Evolutionary conservation across 163 green algal species (phyloP).

Genomic region (Chlamydomonas reinhardtii): DNA sequence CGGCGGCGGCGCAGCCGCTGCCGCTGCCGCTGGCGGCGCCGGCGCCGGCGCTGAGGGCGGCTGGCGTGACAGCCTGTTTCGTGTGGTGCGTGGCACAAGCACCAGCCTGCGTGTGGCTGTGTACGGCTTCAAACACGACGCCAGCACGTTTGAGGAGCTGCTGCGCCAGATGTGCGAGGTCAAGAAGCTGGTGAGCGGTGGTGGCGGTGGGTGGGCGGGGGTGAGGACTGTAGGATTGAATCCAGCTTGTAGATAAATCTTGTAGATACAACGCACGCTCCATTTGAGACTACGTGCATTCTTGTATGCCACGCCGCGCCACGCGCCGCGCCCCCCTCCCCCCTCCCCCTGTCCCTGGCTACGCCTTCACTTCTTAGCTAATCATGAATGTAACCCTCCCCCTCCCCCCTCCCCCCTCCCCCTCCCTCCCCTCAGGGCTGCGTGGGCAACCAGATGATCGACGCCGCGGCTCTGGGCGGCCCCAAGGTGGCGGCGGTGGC

Average conservation of each 20-base stretch:
- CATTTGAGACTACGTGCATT: no score
- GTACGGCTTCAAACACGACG: slow-evolving; percentile 94
- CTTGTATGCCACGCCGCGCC: no score
- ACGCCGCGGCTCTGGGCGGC: slow-evolving; percentile 77
- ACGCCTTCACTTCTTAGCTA: no score
- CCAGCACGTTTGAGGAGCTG: slow-evolving; percentile 86
- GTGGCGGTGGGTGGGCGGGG: no score
- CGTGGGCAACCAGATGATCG: slow-evolving; percentile 75
- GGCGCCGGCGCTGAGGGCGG: not conserved
- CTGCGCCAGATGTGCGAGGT: slow-evolving; percentile 84
- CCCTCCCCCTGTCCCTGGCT: no score
- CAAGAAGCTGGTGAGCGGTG: slow-evolving; percentile 58
- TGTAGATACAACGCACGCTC: no score
- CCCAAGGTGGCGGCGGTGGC: slow-evolving; percentile 80
- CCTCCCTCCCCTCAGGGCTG: no score
- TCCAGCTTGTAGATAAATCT: no score
- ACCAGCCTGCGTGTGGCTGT: slow-evolving; percentile 79
- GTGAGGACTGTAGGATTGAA: no score
- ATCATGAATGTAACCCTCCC: no score
- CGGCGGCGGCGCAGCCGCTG: slow-evolving; percentile 16
- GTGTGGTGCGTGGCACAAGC: slow-evolving; percentile 36
- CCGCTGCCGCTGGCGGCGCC: slow-evolving; percentile 50
- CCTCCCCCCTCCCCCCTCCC: no score
- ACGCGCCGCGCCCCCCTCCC: no score
- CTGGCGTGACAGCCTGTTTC: slow-evolving; percentile 48